Evolutionary conservation across 768 basidiomycete genomes (phyloP).

Genomic region (Arthromyces matolae): DNA sequence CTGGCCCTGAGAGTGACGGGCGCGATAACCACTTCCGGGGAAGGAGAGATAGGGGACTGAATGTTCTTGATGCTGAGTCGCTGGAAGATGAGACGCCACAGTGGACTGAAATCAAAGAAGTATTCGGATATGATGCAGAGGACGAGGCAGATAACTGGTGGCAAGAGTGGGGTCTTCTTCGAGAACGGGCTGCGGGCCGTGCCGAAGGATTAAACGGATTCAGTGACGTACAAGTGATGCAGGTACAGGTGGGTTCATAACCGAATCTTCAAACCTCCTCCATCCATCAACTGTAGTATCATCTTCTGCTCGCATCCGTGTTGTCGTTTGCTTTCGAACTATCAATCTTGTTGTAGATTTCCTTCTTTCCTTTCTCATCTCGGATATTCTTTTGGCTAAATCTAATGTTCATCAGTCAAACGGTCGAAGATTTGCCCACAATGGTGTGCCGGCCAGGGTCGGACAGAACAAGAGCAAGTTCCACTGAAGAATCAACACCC

Average conservation of each 20-base stretch:
- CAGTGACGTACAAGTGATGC: slow-evolving; percentile 5
- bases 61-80: slow-evolving; percentile 34
- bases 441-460: too few species aligned
- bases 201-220: not conserved
- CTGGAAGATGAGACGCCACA: slow-evolving; percentile 29
- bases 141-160: slow-evolving; percentile 63
- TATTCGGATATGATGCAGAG: slow-evolving; percentile 54
- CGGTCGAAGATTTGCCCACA: too few species aligned
- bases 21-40: slow-evolving; percentile 40
- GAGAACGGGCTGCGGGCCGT: slow-evolving; percentile 33
- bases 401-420: too few species aligned
- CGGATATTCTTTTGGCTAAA: too few species aligned
- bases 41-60: slow-evolving; percentile 25
- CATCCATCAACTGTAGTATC: not conserved
- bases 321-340: too few species aligned
- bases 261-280: not conserved
- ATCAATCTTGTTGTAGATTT: too few species aligned
- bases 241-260: slow-evolving; percentile 12
- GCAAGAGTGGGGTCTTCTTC: slow-evolving; percentile 48
- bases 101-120: slow-evolving; percentile 45
- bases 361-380: too few species aligned
- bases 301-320: not conserved
- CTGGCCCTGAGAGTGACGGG: slow-evolving; percentile 35
- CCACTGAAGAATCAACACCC: too few species aligned
- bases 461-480: too few species aligned